Percentiles rank a stretch among this genome's conserved stretches.
Conservation (phyloP, 139 green algal genomes). For the Haematococcus sp. region DNA sequence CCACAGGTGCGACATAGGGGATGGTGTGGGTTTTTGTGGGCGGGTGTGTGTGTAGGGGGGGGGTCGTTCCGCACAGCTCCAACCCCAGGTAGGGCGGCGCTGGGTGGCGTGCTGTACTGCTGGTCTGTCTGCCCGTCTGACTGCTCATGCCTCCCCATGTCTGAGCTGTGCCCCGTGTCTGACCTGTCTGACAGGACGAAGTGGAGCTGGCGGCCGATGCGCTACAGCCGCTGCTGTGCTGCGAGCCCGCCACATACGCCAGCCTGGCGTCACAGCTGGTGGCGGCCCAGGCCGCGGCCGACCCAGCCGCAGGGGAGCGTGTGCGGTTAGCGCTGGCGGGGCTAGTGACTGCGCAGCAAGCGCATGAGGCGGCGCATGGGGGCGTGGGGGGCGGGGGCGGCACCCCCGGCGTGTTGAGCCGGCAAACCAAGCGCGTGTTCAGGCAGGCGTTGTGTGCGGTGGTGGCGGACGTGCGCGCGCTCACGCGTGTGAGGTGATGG, state of each 20-base stretch:
- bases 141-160: too few relatives aligned
- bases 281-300: background rate
- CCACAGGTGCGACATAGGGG: too few relatives aligned
- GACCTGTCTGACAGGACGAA: too few relatives aligned
- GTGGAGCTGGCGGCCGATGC: slow-evolving; percentile 23
- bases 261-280: background rate
- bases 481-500: slow-evolving; percentile 1
- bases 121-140: too few relatives aligned
- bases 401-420: background rate
- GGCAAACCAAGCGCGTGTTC: background rate
- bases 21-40: too few relatives aligned
- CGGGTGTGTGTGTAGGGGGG: too few relatives aligned
- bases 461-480: slow-evolving; percentile 1
- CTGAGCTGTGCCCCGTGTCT: too few relatives aligned
- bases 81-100: too few relatives aligned
- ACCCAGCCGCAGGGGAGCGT: background rate
- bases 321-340: background rate
- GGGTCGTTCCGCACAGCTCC: too few relatives aligned
- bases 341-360: background rate
- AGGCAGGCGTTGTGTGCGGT: background rate
- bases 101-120: too few relatives aligned
- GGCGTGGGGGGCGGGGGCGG: too few relatives aligned
- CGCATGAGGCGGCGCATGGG: too few relatives aligned
- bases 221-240: slow-evolving; percentile 15
- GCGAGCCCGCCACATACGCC: slow-evolving; percentile 7